Base-by-base conservation (phyloP, 805 yeast species). In the Suhomyces kilbournensis region DNA sequence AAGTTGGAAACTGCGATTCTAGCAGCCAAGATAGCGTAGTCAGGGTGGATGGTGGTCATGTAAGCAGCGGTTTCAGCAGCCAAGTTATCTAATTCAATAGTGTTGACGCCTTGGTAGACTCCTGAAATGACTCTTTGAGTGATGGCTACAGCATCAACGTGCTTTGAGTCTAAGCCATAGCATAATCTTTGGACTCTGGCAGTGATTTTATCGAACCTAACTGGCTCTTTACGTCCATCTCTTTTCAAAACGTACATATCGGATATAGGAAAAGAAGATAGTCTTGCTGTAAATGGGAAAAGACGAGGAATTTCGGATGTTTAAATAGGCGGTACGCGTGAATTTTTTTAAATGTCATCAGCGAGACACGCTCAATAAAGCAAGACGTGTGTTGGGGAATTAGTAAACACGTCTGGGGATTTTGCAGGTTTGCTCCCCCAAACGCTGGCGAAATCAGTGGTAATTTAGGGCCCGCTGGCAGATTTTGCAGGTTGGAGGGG, bases 11-110 rank as follows among this genome's bases (percentile, higher is more conserved):
- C 86, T 19, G 98, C 97, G 55, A 93, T 87, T 75, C 99, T 85
- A 34, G 98, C 97, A 50, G 97, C 97, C 62, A 91, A 79, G 43
- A 85, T 84, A 25, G 97, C 97, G 64, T 93, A 92, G 74, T 94
- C 98, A n/a, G 98, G 98, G 70, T 93, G 98, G 56, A 89, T 82
- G 10, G 98, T 93, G 53, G 97, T 91, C 97, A 94, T 90, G 67
- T 87, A 88, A 43, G 98, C 98, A 53, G 97, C 96, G 35, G 97
- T 91, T 73, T 94, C 99, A 44, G 98, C 97, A 47, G 98, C 92
- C 60, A 75, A 73, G 61, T 75, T 74, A 58, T 75, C 79, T 56
- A 75, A 71, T 56, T 94, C 97, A 55, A 87, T 81, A 51, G 98
- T 94, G 64, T 93, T 91, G 49, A 94, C 99, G 64, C 98, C 98